Base-by-base conservation (phyloP, 2,329 filamentous ascomycete genomes). In the Teratosphaeria zuluensis region DNA sequence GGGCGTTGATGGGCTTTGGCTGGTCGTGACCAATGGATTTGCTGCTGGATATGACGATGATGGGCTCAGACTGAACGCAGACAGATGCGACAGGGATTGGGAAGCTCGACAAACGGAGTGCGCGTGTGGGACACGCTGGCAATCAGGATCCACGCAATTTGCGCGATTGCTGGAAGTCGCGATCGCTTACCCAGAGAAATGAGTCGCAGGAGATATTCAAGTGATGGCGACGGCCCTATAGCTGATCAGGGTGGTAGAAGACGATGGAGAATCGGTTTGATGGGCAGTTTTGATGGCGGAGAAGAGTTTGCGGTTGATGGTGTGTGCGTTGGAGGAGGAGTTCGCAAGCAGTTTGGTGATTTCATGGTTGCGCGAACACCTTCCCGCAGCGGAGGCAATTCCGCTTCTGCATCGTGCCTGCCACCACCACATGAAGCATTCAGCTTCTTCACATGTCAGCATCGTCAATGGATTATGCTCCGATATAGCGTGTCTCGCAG, bases 131-230 rank as follows among this genome's bases (percentile, higher is more conserved):
- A 21, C 31, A 35, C 31, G 24, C 19, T 38, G 32, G 55, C 55
- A 56, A 53, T 38, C 48, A 52, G 38, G 30, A 57, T 46, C 52
- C 51, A 53, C 46, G 55, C 55, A 35, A 19, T 30, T 9, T 55
- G 32, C 33, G 31, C 54, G 54, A 33, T 21, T 53, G 52, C 52
- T 31, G 6, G 52, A 35, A 21, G 16, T n/a, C 42, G 42, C 42
- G 42, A 48, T n/a, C 42, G 42, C 42, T 48, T 48, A 48, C n/a
- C 42, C 16, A n/a, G n/a, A n/a, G 42, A 21, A 21, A 21, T 19
- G 8, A n/a, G 2, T 48, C 42, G n/a, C n/a, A 21, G 4, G 19
- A n/a, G 16, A 48, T 19, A 21, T 48, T 6, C 4, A 8, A 21
- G 4, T 19, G 42, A 19, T n/a, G n/a, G n/a, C 7, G n/a, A 46